These are phyloP conservation scores for Flaveria sonorensis DNA, from an alignment of 129 eudicot genomes.

Conservation along the genomic window DNA sequence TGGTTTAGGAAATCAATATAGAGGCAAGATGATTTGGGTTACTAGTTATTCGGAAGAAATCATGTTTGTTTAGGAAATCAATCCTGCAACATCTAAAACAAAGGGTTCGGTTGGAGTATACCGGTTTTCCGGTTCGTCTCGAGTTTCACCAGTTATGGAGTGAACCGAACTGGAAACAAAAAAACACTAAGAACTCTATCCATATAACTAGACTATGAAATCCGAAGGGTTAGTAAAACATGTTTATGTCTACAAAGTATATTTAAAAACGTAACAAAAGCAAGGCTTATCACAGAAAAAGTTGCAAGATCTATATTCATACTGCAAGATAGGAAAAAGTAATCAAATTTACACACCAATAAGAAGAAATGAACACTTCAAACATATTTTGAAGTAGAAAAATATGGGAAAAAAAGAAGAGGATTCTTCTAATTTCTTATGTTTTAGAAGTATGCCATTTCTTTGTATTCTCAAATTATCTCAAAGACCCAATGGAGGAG, in stretches of 20 bases:
- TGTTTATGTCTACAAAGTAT: not conserved
- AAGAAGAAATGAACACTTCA: slow-evolving; percentile 35
- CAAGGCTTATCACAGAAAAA: not conserved
- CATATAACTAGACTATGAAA: too few species aligned
- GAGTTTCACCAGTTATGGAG: too few species aligned
- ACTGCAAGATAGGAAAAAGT: slow-evolving; percentile 41
- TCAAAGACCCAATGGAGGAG: slow-evolving; percentile 58
- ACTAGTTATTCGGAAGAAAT: not conserved
- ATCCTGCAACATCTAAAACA: not conserved
- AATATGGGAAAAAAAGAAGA: not conserved
- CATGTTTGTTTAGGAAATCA: not conserved
- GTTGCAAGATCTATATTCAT: slow-evolving; percentile 39
- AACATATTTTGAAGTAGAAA: slow-evolving; percentile 40
- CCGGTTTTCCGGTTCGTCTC: too few species aligned
- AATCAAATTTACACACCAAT: slow-evolving; percentile 67
- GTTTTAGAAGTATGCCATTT: slow-evolving; percentile 40
- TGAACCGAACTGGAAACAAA: too few species aligned
- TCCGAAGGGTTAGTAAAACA: too few species aligned
- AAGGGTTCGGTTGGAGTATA: too few species aligned
- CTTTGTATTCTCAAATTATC: slow-evolving; percentile 43
- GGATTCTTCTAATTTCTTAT: slow-evolving; percentile 29
- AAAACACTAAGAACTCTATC: too few species aligned
- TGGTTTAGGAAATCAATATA: too few species aligned
- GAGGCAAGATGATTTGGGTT: not conserved
- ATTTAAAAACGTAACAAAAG: not conserved